Base-by-base conservation (phyloP, 2,329 filamentous ascomycete species). In the Colletotrichum noveboracense region DNA sequence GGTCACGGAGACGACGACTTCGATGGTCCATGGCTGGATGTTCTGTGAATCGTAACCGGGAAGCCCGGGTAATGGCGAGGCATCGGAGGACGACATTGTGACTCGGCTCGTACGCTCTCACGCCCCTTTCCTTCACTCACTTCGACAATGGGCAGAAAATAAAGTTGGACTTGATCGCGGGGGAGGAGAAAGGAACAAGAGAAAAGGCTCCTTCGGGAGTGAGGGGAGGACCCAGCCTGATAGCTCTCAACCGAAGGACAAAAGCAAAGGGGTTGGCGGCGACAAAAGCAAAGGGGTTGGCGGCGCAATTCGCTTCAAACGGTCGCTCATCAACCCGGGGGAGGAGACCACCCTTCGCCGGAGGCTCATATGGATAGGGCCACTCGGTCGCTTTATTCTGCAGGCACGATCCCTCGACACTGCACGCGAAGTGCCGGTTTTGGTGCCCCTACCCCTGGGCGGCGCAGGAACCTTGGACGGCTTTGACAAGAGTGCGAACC, bases 21-120 rank as follows among this genome's bases (percentile, higher is more conserved):
- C 78, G 66, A 86, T 79, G 1, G 80, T 82, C 87, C 87, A 88
- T 80, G 84, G 84, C 78, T 87, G 86, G 26, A 88, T 80, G 76
- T 84, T 82, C 61, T 84, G 71, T 3, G 82, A 76, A 48, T 85
- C 61, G 72, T 78, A 86, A 83, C 78, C 84, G 78, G 34, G 72
- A n/a, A 83, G 69, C 10, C 81, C 81, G 14, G 79, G 81, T 6
- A 76, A 60, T 48, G 73, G 74, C 7, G 75, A 79, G 12, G 18
- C 55, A 6, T 73, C 72, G 26, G 68, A 26, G n/a, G 74, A 61
- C 66, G 66, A 67, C 74, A 76, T 76, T 24, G 34, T 18, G 26
- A 61, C n/a, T 32, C 36, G 14, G 13, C n/a, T 58, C 12, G 18
- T n/a, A 18, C 8, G 12, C 30, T 52, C 16, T 13, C 28, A 58